Evolutionary conservation across 768 basidiomycete genomes (phyloP).

Genomic region (Leucogyrophana mollusca): DNA sequence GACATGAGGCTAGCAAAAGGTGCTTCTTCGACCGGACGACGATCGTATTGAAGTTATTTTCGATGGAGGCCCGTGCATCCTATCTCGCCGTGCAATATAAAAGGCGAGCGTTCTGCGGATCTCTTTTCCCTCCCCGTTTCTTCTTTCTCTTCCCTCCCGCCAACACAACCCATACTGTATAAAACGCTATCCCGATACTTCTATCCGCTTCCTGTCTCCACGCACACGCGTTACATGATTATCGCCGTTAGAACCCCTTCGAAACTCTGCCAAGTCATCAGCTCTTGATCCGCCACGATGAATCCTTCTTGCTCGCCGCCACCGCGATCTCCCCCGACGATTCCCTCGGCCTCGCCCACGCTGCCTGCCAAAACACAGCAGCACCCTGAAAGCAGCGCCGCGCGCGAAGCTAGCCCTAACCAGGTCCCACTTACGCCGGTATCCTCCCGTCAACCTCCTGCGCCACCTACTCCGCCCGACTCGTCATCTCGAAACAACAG

Average conservation of each 20-base stretch:
- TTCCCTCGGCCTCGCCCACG: slow-evolving; percentile 10
- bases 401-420: slow-evolving; percentile 7
- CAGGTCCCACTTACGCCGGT: slow-evolving; percentile 8
- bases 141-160: slow-evolving; percentile 9
- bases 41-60: slow-evolving; percentile 12
- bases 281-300: slow-evolving; percentile 28
- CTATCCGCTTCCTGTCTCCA: slow-evolving; percentile 9
- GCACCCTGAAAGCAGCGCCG: slow-evolving; percentile 1
- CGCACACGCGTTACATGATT: slow-evolving; percentile 21
- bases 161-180: slow-evolving; percentile 9
- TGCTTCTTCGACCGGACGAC: slow-evolving; percentile 20
- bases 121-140: slow-evolving; percentile 10
- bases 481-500: slow-evolving; percentile 9
- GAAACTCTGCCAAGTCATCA: slow-evolving; percentile 11
- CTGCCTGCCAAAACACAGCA: slow-evolving; percentile 6
- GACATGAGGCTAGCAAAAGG: slow-evolving; percentile 19
- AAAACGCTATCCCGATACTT: slow-evolving; percentile 15
- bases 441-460: slow-evolving; percentile 15
- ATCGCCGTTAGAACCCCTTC: slow-evolving; percentile 8
- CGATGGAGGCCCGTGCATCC: slow-evolving; percentile 31
- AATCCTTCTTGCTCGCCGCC: slow-evolving; percentile 20
- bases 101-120: slow-evolving; percentile 6
- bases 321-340: slow-evolving; percentile 22
- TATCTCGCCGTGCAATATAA: slow-evolving; percentile 22
- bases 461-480: slow-evolving; percentile 16